Base-by-base conservation (phyloP, 1,284 basidiomycete species). In the Ustilago loliicola region DNA sequence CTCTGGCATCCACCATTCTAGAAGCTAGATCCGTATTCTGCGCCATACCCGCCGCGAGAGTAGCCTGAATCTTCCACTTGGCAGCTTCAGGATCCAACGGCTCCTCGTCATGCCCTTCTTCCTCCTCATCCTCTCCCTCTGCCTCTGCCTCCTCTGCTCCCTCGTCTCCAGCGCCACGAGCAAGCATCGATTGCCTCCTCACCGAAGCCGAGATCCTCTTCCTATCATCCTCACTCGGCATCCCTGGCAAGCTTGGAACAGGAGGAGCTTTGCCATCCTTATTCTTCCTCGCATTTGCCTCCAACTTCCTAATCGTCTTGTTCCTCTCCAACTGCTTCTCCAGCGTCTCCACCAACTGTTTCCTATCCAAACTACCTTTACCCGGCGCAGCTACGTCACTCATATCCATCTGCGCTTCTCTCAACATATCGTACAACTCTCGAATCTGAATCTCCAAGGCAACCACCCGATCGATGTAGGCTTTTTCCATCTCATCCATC, bases 391-490 rank as follows among this genome's bases (percentile, higher is more conserved):
- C 65, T 10, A 80, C 68, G 56, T 79, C 68, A 52, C 72, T 66
- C 21, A 79, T 90, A 87, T 92, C 92, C 73, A 94, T 90, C 86
- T 95, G 92, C 89, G 94, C 91, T 60, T 94, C 88, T 65, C 93
- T 91, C 62, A 91, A 90, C 76, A 93, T 91, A 53, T 94, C 91
- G 89, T 96, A 98, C 21, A 98, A 87, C 86, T 98, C 96, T 88
- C 94, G 91, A 72, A 96, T 96, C 88, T 97, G 94, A 8, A 93
- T 90, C 85, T 98, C 95, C 19, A 98, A 91, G 84, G 95, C 93
- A 1, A 91, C 89, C 66, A 98, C 94, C 72, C 92, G 91, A 72
- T 95, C 93, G 82, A 96, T 93, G 83, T 96, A 96, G 13, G 91
- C 91, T 36, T 88, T 87, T 84, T 92, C 93, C 88, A 96, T 94